These are phyloP conservation scores for Peronospora belbahrii DNA, from an alignment of 352 stramenopile genomes.

Conservation along the genomic window DNA sequence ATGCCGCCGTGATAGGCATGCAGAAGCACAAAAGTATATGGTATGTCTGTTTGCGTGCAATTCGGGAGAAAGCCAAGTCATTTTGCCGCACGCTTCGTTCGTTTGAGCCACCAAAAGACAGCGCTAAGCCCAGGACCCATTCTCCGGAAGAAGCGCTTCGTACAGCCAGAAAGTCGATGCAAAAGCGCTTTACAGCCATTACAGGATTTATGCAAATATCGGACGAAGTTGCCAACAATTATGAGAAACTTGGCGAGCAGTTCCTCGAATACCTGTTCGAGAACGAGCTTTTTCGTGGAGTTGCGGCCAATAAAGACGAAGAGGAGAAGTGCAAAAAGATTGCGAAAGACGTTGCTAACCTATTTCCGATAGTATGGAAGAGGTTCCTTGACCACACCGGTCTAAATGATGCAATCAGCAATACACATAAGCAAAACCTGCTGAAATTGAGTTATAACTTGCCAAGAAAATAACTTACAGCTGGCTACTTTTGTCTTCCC, in stretches of 20 bases:
- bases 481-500: constrained; percentile 51
- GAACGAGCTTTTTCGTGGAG: constrained; percentile 26
- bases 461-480: constrained; percentile 1
- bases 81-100: constrained; percentile 37
- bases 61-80: constrained; percentile 73
- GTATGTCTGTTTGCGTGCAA: constrained; percentile 83
- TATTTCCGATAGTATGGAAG: constrained; percentile 70
- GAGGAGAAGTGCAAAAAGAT: constrained; percentile 26
- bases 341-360: constrained; percentile 34
- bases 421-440: constrained; percentile 2
- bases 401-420: constrained; percentile 33
- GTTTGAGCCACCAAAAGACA: constrained; percentile 19
- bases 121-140: constrained; percentile 5
- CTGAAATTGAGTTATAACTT: constrained; percentile 6
- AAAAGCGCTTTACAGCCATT: constrained; percentile 53
- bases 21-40: constrained; percentile 82
- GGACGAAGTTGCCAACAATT: constrained; percentile 22
- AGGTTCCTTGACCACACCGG: constrained; percentile 48
- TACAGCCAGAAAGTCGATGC: constrained; percentile 25
- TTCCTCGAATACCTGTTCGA: constrained; percentile 58
- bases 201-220: constrained; percentile 32
- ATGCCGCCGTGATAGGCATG: constrained; percentile 64
- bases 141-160: constrained; percentile 13
- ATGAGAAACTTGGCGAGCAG: constrained; percentile 39
- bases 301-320: constrained; percentile 15